Evolutionary conservation across 2,329 filamentous ascomycete genomes (phyloP), one percentile per base, ranked within the genome.

Genomic region (Colletotrichum viniferum): DNA sequence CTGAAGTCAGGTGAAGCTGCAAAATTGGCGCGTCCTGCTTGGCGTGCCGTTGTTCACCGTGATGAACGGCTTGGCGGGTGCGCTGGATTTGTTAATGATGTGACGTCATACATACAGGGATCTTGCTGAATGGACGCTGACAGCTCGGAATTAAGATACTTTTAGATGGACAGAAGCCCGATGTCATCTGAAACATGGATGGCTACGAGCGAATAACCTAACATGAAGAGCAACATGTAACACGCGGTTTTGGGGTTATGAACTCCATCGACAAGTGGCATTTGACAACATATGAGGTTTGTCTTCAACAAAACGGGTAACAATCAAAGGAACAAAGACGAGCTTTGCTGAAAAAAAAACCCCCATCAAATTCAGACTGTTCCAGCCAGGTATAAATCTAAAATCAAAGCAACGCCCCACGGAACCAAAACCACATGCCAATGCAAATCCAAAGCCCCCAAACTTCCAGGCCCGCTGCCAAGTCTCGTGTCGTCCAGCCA

Each of bases 371-470:
- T 71, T 64, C 18, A 21, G 69, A 65, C 73, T 69, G 69, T 69
- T 69, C 73, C 64, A 73, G 73, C 69, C 73, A 69, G 73, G 63
- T 69, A 64, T 69, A 64, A 66, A 30, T 69, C 13, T 24, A 64
- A 63, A 13, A 24, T 52, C 28, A 55, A 36, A 36, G 18, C 2
- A 73, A 64, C 32, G 52, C 55, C 72, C 14, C 24, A 1, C 7
- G 6, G 30, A 9, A 12, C 16, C 28, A 26, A 24, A 32, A 26
- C 7, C 18, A 43, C 5, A 30, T 24, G 34, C 26, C 63, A 30
- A 61, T 43, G 13, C 36, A 34, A 26, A 62, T 13, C 43, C 43
- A 24, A 60, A 38, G 56, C 43, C 43, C 43, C 43, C 43, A 52
- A 52, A 52, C 43, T 52, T 34, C 63, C 3, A 68, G 58, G 28